Base-by-base conservation (phyloP, 163 green algal genomes). In the Scenedesmus sp. region DNA sequence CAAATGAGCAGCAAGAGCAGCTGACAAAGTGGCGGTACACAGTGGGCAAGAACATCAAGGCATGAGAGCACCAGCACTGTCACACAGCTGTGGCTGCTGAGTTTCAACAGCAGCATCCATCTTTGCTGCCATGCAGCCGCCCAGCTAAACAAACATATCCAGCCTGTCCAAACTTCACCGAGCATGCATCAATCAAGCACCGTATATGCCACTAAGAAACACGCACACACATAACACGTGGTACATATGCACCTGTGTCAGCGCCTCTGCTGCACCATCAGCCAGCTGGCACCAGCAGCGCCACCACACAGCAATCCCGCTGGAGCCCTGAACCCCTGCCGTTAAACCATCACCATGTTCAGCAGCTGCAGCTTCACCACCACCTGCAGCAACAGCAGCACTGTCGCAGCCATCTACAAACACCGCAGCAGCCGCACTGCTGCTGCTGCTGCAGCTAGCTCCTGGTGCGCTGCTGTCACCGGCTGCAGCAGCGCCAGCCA, bases 201-300 rank as follows among this genome's bases (percentile, higher is more conserved):
- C 34, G 34, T 46, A 46, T 46, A 46, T 46, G 34, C 34, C 34
- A 46, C 34, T 46, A 46, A 46, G 34, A 46, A 46, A 46, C 34
- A 46, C 34, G 34, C 34, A 46, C 34, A 46, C 34, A 46, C 34
- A 46, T 46, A 46, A 46, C 34, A 46, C 34, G 34, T 46, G 34
- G 34, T 46, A 46, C 34, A 46, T 46, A 46, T 46, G 34, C 64
- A 89, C 82, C 34, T 88, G 60, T 13, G 18, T 64, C 4, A 92
- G 81, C 9, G 60, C 46, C 59, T 91, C 87, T 15, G 87, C 87
- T 2, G 81, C 81, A 34, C 55, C 81, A 62, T 91, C 87, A 7
- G 87, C 87, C 74, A 91, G 67, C 15, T 54, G 34, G 54, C 87
- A 91, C 87, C 87, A 91, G 46, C 87, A 91, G 56, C 83, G 83